phyloP scores from a whole-genome alignment of 2,329 filamentous ascomycete species.

The Chaetothyriales sp. region DNA sequence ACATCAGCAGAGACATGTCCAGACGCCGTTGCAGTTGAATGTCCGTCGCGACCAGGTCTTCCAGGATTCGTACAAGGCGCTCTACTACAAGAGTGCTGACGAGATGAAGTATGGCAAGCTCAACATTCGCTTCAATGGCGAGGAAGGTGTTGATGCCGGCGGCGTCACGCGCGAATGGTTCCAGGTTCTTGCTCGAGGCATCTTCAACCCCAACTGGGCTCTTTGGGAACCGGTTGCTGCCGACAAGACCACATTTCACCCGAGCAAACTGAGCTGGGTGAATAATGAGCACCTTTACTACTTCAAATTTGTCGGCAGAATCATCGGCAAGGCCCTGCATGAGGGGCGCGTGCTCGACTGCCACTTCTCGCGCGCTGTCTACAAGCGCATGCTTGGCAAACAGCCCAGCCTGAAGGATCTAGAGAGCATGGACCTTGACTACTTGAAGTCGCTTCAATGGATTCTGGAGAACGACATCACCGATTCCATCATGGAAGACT shows the following conservation, averaged over 20 bases:
- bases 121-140: conserved; percentile 91
- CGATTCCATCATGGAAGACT: conserved; percentile 91
- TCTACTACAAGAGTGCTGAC: conserved; percentile 91
- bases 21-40: conserved; percentile 68
- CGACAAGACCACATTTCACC: conserved; percentile 96
- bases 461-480: conserved; percentile 98
- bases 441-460: conserved; percentile 97
- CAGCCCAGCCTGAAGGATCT: conserved; percentile 96
- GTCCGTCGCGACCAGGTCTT: conserved; percentile 93
- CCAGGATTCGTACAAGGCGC: conserved; percentile 93
- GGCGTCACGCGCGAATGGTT: conserved; percentile 99
- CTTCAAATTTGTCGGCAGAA: conserved; percentile 98
- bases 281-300: conserved; percentile 94
- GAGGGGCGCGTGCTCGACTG: conserved; percentile 92
- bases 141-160: conserved; percentile 94
- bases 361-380: conserved; percentile 96
- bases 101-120: conserved; percentile 99
- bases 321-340: conserved; percentile 96
- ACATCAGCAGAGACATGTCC: conserved; percentile 55
- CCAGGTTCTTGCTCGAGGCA: conserved; percentile 88
- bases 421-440: conserved; percentile 95
- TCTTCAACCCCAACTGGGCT: conserved; percentile 98
- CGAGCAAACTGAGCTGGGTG: conserved; percentile 83
- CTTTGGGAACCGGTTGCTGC: conserved; percentile 94
- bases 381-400: conserved; percentile 93